A percentile compares a stretch with the other conserved stretches of the same genome.
These are phyloP conservation scores for Neurospora sp. DNA, from an alignment of 495 filamentous ascomycete species.

Conservation along the genomic window DNA sequence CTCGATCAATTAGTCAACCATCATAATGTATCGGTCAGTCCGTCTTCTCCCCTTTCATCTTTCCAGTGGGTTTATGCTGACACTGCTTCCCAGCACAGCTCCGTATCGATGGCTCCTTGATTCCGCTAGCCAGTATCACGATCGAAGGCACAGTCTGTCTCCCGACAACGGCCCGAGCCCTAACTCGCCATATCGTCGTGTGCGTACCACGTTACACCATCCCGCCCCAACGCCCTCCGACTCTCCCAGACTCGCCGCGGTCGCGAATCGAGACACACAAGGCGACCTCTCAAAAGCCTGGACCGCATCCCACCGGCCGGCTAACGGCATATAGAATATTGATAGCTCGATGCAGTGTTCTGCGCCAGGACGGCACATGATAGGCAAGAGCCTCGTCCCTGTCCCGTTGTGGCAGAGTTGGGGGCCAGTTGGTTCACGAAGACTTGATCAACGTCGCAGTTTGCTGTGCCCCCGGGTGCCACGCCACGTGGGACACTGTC, in stretches of 20 bases:
- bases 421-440: not conserved
- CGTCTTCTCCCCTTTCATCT: not conserved
- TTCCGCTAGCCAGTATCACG: not conserved
- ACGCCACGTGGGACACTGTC: not conserved
- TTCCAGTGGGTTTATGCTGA: not conserved
- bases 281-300: not conserved
- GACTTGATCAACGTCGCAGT: not conserved
- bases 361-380: not conserved
- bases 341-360: not conserved
- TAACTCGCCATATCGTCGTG: not conserved
- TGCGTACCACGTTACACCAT: not conserved
- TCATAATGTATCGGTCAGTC: not conserved
- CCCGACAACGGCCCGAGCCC: not conserved
- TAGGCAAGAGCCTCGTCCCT: not conserved
- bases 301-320: not conserved
- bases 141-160: not conserved
- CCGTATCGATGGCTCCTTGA: not conserved
- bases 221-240: not conserved
- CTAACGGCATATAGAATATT: not conserved
- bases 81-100: not conserved
- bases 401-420: not conserved
- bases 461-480: not conserved
- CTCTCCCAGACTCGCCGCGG: not conserved
- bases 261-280: not conserved
- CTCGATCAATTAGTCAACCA: not conserved